A percentile compares a stretch with the other conserved stretches of the same genome.
Conservation (phyloP, 108 stramenopile species). For the Pseudonitzschia multiseries region DNA sequence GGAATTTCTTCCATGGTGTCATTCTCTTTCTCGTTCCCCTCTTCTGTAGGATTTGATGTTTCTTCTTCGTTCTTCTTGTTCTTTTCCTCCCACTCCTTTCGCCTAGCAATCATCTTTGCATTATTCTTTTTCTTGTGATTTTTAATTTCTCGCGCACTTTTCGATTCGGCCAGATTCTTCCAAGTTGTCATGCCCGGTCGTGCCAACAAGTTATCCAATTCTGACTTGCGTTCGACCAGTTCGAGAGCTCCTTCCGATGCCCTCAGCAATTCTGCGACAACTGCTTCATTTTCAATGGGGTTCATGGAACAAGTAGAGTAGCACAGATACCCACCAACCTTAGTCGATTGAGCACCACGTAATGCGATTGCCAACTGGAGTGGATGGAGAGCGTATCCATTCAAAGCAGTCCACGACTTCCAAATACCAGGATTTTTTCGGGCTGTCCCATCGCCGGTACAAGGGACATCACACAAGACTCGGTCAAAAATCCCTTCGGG, state of each 20-base stretch:
- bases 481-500: constrained; percentile 89
- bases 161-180: constrained; percentile 80
- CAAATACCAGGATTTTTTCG: constrained; percentile 94
- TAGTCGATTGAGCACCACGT: constrained; percentile 78
- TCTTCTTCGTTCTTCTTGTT: constrained; percentile 24
- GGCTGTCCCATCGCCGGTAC: constrained; percentile 96
- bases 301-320: constrained; percentile 98
- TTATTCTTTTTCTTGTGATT: constrained; percentile 71
- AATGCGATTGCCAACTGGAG: constrained; percentile 86
- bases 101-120: constrained; percentile 64
- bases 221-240: constrained; percentile 74
- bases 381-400: constrained; percentile 69
- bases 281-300: constrained; percentile 99
- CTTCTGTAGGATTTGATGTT: not conserved
- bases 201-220: constrained; percentile 71
- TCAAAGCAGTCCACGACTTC: constrained; percentile 74
- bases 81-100: constrained; percentile 50
- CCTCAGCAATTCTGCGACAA: constrained; percentile 87
- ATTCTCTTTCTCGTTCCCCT: not conserved
- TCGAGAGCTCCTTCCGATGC: constrained; percentile 76
- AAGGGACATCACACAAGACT: constrained; percentile 97
- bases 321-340: constrained; percentile 89
- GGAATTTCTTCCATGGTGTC: not conserved
- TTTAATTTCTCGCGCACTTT: constrained; percentile 50
- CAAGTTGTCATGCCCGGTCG: constrained; percentile 87